A percentile compares a stretch with the other conserved stretches of the same genome.
phyloP scores from a whole-genome alignment of 495 filamentous ascomycete species.

The Hypoxylon lenormandii region DNA sequence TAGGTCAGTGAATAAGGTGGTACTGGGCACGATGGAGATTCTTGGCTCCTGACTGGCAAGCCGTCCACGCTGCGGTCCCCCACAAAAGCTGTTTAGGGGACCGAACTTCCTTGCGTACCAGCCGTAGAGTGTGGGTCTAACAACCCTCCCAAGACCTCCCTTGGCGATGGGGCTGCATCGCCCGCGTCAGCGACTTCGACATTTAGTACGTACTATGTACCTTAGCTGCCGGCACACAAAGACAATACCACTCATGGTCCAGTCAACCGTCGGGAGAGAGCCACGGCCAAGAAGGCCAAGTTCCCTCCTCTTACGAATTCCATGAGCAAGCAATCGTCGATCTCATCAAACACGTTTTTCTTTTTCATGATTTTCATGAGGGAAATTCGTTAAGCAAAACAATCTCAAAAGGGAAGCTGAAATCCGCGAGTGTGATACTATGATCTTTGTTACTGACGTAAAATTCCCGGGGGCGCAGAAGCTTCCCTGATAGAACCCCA shows the following conservation, averaged over 20 bases:
- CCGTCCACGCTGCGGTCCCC: constrained; percentile 36
- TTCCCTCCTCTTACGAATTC: constrained; percentile 13
- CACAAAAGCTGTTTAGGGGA: constrained; percentile 45
- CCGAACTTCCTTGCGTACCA: constrained; percentile 35
- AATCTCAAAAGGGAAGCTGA: constrained; percentile 32
- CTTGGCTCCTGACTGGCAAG: constrained; percentile 46
- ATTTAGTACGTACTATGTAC: constrained; percentile 6
- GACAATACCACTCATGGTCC: too few relatives aligned
- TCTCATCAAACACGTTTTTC: constrained; percentile 17
- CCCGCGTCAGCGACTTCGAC: constrained; percentile 38
- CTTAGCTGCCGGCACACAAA: not conserved
- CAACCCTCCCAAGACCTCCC: too few relatives aligned
- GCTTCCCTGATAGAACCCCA: constrained; percentile 12
- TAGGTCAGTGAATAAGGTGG: constrained; percentile 27
- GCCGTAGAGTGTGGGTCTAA: constrained; percentile 24
- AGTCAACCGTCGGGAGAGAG: not conserved
- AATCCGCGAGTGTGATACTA: constrained; percentile 5
- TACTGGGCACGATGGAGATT: constrained; percentile 39
- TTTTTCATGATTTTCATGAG: not conserved
- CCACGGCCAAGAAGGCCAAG: constrained; percentile 19
- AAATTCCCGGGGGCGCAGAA: constrained; percentile 8
- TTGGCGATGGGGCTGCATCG: constrained; percentile 44
- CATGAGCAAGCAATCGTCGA: constrained; percentile 16
- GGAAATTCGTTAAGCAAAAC: not conserved
- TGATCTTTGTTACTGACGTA: constrained; percentile 36